These are phyloP conservation scores for Fusarium gaditjirri DNA, from an alignment of 2,329 filamentous ascomycete genomes.

Conservation along the genomic window DNA sequence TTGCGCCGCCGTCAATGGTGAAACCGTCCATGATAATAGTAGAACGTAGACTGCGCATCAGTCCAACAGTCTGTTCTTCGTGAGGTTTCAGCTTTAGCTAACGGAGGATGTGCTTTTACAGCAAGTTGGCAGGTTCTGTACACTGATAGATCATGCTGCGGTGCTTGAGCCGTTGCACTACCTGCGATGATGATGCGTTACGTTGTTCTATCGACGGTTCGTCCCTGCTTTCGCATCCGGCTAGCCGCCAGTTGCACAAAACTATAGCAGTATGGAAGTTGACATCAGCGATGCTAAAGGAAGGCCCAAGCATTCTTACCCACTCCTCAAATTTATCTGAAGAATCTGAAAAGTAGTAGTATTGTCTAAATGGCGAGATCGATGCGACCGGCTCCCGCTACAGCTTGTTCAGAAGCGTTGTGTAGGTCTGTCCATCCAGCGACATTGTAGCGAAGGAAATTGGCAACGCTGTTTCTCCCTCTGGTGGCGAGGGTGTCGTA, in stretches of 20 bases:
- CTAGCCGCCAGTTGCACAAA: background rate
- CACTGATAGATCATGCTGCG: accelerated
- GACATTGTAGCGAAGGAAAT: background rate
- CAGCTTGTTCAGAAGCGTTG: too few species aligned
- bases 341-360: background rate
- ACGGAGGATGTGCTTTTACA: too few species aligned
- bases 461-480: background rate
- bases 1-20: background rate
- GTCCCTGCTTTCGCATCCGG: too few species aligned
- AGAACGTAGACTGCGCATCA: background rate
- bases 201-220: background rate
- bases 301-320: too few species aligned
- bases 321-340: background rate
- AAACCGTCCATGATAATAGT: background rate
- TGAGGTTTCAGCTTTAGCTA: too few species aligned
- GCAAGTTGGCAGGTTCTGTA: background rate
- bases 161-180: background rate
- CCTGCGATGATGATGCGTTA: background rate
- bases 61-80: background rate
- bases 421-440: too few species aligned
- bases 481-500: background rate
- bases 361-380: background rate
- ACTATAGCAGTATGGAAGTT: background rate
- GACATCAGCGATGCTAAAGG: background rate
- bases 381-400: background rate